Conservation (phyloP, 75 land plant genomes). For the Adiantum capillusveneris region DNA sequence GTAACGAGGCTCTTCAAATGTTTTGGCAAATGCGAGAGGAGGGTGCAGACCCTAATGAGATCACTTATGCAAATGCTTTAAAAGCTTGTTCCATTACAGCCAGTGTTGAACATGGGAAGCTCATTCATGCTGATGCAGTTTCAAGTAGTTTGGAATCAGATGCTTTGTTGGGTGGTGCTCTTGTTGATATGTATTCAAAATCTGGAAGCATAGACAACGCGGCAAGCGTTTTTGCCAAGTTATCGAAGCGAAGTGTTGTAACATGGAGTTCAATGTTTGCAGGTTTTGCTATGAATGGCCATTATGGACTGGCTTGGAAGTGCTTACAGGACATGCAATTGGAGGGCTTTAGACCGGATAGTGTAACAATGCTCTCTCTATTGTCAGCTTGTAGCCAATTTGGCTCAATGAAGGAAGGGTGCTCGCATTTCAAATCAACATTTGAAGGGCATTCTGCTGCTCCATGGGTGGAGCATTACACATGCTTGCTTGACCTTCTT, state of each 20-base stretch:
- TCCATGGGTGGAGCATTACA: not conserved
- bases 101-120: not conserved
- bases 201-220: slow-evolving; percentile 24
- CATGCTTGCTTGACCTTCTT: slow-evolving; percentile 22
- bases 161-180: slow-evolving; percentile 48
- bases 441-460: not conserved
- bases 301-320: slow-evolving; percentile 7
- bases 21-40: slow-evolving; percentile 9
- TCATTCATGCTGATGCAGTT: slow-evolving; percentile 20
- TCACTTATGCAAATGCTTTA: not conserved
- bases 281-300: slow-evolving; percentile 6
- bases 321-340: slow-evolving; percentile 7
- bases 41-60: not conserved
- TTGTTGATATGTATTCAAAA: slow-evolving; percentile 66
- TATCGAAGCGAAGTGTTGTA: slow-evolving; percentile 8
- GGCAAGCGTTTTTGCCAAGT: slow-evolving; percentile 8
- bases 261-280: slow-evolving; percentile 14
- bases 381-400: slow-evolving; percentile 5
- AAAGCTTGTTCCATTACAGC: not conserved
- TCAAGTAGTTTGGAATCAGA: slow-evolving; percentile 25
- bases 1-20: slow-evolving; percentile 3
- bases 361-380: slow-evolving; percentile 2
- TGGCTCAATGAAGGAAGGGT: not conserved
- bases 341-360: slow-evolving; percentile 2
- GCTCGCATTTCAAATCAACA: not conserved